phyloP scores from a whole-genome alignment of 129 eudicot species.

The Kitagawia praeruptora region DNA sequence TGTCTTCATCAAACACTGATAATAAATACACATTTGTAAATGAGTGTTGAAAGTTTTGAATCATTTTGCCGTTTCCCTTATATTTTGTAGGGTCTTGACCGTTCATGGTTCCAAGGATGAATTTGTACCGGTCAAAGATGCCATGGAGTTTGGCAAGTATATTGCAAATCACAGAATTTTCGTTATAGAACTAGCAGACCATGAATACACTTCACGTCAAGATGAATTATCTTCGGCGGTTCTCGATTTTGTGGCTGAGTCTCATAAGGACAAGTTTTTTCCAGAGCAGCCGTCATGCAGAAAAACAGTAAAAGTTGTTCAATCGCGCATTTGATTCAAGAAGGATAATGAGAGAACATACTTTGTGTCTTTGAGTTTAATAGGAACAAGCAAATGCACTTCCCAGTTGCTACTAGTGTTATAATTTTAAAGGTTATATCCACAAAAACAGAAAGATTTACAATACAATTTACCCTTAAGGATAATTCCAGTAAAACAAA shows the following conservation, averaged over 20 bases:
- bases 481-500: too few relatives aligned
- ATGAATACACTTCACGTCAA: conserved; percentile 59
- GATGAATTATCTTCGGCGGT: conserved; percentile 44
- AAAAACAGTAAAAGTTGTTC: conserved; percentile 9
- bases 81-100: conserved; percentile 52
- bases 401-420: too few relatives aligned
- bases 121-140: conserved; percentile 51
- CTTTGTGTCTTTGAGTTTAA: neutral
- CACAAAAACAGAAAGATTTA: too few relatives aligned
- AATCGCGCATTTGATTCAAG: conserved; percentile 28
- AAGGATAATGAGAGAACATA: neutral
- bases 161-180: conserved; percentile 47
- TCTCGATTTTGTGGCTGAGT: conserved; percentile 38
- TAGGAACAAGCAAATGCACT: too few relatives aligned
- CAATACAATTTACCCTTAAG: too few relatives aligned
- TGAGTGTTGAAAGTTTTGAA: neutral
- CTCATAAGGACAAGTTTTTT: neutral
- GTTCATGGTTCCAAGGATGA: conserved; percentile 67
- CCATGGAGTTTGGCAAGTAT: conserved; percentile 40
- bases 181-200: conserved; percentile 69
- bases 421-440: too few relatives aligned
- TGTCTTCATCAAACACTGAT: neutral
- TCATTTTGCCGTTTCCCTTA: neutral
- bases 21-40: neutral
- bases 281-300: conserved; percentile 6